Base-by-base conservation (phyloP, 148 eudicot species). In the Pharnaceum exiguum region DNA sequence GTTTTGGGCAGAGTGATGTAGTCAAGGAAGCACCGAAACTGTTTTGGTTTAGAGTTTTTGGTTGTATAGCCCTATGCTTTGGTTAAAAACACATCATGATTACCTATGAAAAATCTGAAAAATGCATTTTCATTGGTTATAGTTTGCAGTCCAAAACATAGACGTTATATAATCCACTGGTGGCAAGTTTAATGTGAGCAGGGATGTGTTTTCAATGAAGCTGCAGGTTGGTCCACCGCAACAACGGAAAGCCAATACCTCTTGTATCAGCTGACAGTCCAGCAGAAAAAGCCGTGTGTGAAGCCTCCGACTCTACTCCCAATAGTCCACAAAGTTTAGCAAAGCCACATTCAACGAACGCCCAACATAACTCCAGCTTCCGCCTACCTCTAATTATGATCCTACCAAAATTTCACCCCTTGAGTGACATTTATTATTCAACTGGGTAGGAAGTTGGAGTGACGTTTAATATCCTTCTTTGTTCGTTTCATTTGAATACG, bases 191-290 rank as follows among this genome's bases (percentile, higher is more conserved):
- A 55, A 36, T 3, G 38, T 38, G 0, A 55, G 59, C 11, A 37
- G 59, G 18, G 10, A 55, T 55, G 59, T 55, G 10, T 36, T 3
- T 37, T 55, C 11, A 37, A 23, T 55, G 59, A 55, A 36, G 59
- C 11, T 2, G 30, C 0, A 1, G 21, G 6, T 1, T 55, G 46
- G 46, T 1, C 11, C 1, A 36, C n/a, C n/a, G n/a, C n/a, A n/a
- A n/a, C n/a, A 7, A 45, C 21, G 24, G 21, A 24, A 2, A 16
- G 21, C 0, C 22, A 0, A 5, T 19, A 2, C 19, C 22, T 4
- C 16, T 45, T 16, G 16, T 11, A 9, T 10, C 24, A 45, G 49
- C n/a, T 16, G 49, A 45, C 9, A 16, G 23, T 4, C 49, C 49
- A 9, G 10, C 24, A 19, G 21, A 11, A 19, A 16, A 19, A 8